Evolutionary conservation across 192 early-diverging fungal species (phyloP), one percentile per base, ranked within the genome.

Genomic region (Chytriomyces confervae): DNA sequence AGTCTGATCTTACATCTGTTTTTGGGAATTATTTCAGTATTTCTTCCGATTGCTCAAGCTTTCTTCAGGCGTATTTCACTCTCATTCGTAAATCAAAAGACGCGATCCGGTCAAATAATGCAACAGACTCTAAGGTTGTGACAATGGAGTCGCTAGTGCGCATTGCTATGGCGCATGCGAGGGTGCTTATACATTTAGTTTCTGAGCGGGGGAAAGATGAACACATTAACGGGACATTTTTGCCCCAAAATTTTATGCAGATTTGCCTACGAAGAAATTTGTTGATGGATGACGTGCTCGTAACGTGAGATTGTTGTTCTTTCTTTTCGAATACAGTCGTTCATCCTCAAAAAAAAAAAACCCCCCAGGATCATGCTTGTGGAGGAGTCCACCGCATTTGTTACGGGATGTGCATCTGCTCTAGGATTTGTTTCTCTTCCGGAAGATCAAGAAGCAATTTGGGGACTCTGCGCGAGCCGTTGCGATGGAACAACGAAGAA

Each of bases 51-150:
- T 71, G 69, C 29, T 57, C 50, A 9, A 9, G 36, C 16, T 71
- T 71, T 61, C 20, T 71, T 13, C 13, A 71, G n/a, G 9, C 69
- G 18, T 71, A 71, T 43, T 71, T 71, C 36, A 36, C 50, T 13
- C 47, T 71, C n/a, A 71, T 60, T 36, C 69, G 69, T 4, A 71
- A 71, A 51, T 57, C 50, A 57, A 16, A 71, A 9, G 9, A 61
- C 57, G 49, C 50, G 57, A 23, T 18, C 5, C 16, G 16, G 16
- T 1, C 57, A 23, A 61, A 61, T 23, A 61, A 23, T 23, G 23
- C 57, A 18, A 61, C 57, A 5, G 23, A 61, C 16, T n/a, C 57
- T 3, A 61, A 3, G 57, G 2, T 61, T 23, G 23, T 61, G 16
- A 18, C 23, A 61, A n/a, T 61, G 16, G 18, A 61, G 50, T 71